Percentiles rank a stretch among this genome's conserved stretches.
phyloP scores from a whole-genome alignment of 352 stramenopile species.

The Thalassiosira oceanica region DNA sequence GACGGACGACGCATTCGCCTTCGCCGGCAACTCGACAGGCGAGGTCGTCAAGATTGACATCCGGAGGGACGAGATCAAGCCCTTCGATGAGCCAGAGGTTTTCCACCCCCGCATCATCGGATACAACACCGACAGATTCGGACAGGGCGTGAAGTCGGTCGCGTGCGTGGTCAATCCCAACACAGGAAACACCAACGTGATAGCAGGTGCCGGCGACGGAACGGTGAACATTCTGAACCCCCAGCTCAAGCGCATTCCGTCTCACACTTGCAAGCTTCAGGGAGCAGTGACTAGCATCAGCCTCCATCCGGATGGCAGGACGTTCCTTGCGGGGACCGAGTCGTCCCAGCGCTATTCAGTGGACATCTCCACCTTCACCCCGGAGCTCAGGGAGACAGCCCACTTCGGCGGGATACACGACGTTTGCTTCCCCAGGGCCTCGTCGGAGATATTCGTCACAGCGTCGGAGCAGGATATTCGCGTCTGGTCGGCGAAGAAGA shows the following conservation, averaged over 20 bases:
- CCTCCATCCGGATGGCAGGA: slow-evolving; percentile 56
- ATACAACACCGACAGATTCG: slow-evolving; percentile 92
- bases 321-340: slow-evolving; percentile 90
- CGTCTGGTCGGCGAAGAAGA: slow-evolving; percentile 91
- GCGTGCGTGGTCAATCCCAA: slow-evolving; percentile 83
- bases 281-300: slow-evolving; percentile 90
- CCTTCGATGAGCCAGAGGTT: slow-evolving; percentile 80
- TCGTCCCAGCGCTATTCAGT: slow-evolving; percentile 92
- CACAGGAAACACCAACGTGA: slow-evolving; percentile 87
- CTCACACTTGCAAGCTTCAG: slow-evolving; percentile 86
- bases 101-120: slow-evolving; percentile 68
- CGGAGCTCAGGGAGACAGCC: slow-evolving; percentile 68
- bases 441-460: slow-evolving; percentile 93
- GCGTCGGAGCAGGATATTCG: slow-evolving; percentile 92
- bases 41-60: slow-evolving; percentile 94
- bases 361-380: slow-evolving; percentile 71
- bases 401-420: slow-evolving; percentile 87
- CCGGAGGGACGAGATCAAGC: slow-evolving; percentile 91
- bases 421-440: slow-evolving; percentile 90
- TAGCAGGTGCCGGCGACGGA: slow-evolving; percentile 89
- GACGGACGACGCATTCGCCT: slow-evolving; percentile 89
- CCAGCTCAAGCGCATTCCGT: slow-evolving; percentile 75
- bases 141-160: slow-evolving; percentile 88
- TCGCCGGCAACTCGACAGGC: slow-evolving; percentile 92
- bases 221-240: slow-evolving; percentile 87